phyloP scores from a whole-genome alignment of 2,329 filamentous ascomycete genomes.

The Colletotrichum phormii region DNA sequence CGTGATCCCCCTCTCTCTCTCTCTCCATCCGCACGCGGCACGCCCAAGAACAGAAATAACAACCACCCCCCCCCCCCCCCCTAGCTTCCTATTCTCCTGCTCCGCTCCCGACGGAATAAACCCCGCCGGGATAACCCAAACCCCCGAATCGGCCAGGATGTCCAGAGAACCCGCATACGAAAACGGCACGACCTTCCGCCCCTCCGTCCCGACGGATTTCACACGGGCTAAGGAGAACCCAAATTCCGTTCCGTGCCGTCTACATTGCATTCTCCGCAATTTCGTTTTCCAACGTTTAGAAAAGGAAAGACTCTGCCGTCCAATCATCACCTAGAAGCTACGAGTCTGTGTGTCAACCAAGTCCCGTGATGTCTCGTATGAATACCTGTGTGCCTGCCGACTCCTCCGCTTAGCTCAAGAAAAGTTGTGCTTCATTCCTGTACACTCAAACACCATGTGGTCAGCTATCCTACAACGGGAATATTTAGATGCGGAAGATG shows the following conservation, averaged over 20 bases:
- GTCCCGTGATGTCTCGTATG: neutral
- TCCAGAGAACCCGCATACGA: neutral
- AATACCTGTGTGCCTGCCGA: neutral
- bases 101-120: too few species aligned
- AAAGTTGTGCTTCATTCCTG: neutral
- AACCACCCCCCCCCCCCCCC: neutral
- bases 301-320: neutral
- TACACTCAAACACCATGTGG: neutral
- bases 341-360: neutral
- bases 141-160: neutral
- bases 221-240: neutral
- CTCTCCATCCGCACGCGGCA: too few species aligned
- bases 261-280: neutral
- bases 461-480: neutral
- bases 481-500: neutral
- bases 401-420: neutral
- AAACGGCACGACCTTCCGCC: neutral
- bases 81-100: neutral
- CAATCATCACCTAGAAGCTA: neutral
- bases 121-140: constrained; percentile 10
- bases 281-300: neutral
- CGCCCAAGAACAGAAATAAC: neutral
- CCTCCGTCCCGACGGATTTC: neutral
- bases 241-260: constrained; percentile 1
- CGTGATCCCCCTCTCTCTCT: too few species aligned